A percentile compares a stretch with the other conserved stretches of the same genome.
These are phyloP conservation scores for Sclerospora graminicola DNA, from an alignment of 352 stramenopile species.

Conservation along the genomic window DNA sequence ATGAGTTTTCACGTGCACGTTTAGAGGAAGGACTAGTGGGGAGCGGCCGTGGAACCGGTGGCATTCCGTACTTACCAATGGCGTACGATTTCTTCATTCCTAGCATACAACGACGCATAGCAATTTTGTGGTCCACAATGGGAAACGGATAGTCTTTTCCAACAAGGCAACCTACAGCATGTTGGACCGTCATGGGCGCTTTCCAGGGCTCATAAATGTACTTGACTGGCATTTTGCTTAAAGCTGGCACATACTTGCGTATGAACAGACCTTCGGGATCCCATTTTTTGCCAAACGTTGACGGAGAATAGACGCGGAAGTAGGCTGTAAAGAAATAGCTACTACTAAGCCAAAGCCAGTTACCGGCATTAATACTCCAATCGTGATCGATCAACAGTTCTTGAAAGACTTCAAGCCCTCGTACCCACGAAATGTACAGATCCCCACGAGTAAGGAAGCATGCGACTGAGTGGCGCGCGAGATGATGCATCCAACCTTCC, in stretches of 20 bases:
- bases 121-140: slow-evolving; percentile 90
- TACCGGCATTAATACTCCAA: slow-evolving; percentile 95
- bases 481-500: slow-evolving; percentile 86
- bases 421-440: slow-evolving; percentile 92
- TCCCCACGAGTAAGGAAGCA: slow-evolving; percentile 97
- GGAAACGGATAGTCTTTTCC: slow-evolving; percentile 91
- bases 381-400: slow-evolving; percentile 93
- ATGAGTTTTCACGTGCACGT: slow-evolving; percentile 25
- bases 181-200: slow-evolving; percentile 79
- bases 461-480: slow-evolving; percentile 92
- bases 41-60: slow-evolving; percentile 3
- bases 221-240: slow-evolving; percentile 88
- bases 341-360: slow-evolving; percentile 95
- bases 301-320: slow-evolving; percentile 93
- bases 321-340: slow-evolving; percentile 96
- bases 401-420: slow-evolving; percentile 87
- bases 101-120: slow-evolving; percentile 83
- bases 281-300: slow-evolving; percentile 92
- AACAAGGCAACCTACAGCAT: slow-evolving; percentile 71
- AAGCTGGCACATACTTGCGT: slow-evolving; percentile 85
- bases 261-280: slow-evolving; percentile 89
- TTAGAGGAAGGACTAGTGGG: slow-evolving; percentile 19
- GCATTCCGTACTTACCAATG: slow-evolving; percentile 18
- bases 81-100: slow-evolving; percentile 87
- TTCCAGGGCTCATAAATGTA: slow-evolving; percentile 98